Percentiles rank a stretch among this genome's conserved stretches.
phyloP scores from a whole-genome alignment of 352 stramenopile species.

The Aphanomyces cochlioides region DNA sequence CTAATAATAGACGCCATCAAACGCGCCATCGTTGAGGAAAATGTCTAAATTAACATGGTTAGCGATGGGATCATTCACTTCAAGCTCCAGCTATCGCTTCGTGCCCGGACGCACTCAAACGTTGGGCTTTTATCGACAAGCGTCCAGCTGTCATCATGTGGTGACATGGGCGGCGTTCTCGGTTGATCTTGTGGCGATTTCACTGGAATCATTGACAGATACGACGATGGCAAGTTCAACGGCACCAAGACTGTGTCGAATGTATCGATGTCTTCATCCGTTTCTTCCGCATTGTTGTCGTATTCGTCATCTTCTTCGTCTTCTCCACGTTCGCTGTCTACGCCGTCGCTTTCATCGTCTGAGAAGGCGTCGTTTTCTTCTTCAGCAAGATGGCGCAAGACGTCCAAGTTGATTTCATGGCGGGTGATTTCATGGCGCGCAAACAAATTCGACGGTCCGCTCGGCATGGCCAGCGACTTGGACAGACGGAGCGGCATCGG shows the following conservation, averaged over 20 bases:
- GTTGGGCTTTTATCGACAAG: conserved; percentile 21
- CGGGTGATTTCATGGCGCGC: neutral
- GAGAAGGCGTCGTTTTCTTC: neutral
- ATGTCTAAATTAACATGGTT: neutral
- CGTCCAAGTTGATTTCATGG: conserved; percentile 9
- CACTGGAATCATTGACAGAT: no score
- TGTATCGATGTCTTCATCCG: neutral
- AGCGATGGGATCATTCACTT: neutral
- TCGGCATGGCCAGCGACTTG: conserved; percentile 1
- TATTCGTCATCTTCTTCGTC: neutral
- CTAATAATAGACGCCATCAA: neutral
- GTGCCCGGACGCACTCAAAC: neutral
- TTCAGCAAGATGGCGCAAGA: neutral
- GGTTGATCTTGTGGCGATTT: no score
- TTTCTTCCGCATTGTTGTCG: no score
- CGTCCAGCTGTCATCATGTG: conserved; percentile 8
- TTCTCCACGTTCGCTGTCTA: neutral
- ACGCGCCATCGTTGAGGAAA: neutral
- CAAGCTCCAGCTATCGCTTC: conserved; percentile 3
- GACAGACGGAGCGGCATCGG: neutral
- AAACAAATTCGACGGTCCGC: neutral
- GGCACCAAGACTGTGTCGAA: conserved; percentile 8
- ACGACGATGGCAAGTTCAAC: no score
- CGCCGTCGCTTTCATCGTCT: conserved; percentile 21
- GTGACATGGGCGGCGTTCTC: neutral